phyloP scores from a whole-genome alignment of 2,329 filamentous ascomycete species.

The Colletotrichum cuscutae region DNA sequence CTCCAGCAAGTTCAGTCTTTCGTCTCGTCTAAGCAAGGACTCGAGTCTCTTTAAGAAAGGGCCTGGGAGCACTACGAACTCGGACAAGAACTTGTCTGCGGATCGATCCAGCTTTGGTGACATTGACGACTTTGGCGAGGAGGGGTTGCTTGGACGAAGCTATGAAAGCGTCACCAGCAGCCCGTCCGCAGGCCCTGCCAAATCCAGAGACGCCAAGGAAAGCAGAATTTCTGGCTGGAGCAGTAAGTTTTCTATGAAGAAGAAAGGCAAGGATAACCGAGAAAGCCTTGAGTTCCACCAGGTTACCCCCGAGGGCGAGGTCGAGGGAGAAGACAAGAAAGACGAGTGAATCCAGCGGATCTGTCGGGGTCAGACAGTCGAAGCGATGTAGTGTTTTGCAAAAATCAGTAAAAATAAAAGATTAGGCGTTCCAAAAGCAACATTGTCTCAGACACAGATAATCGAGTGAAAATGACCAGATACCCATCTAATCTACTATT shows the following conservation, averaged over 20 bases:
- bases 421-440: not conserved
- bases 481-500: no score
- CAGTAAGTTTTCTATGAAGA: constrained; percentile 66
- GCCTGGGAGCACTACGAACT: constrained; percentile 65
- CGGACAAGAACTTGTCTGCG: constrained; percentile 65
- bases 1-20: constrained; percentile 72
- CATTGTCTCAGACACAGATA: no score
- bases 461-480: no score
- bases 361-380: not conserved
- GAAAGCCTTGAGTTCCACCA: constrained; percentile 64
- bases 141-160: constrained; percentile 58
- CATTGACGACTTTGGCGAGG: constrained; percentile 62
- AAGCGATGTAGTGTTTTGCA: constrained; percentile 10
- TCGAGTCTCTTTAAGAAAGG: constrained; percentile 68
- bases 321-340: constrained; percentile 32
- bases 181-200: constrained; percentile 63
- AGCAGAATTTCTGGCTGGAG: constrained; percentile 61
- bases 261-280: constrained; percentile 66
- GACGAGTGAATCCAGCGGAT: constrained; percentile 21
- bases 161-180: constrained; percentile 67
- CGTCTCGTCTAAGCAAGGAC: constrained; percentile 66
- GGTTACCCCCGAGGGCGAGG: constrained; percentile 15
- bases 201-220: constrained; percentile 57
- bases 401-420: constrained; percentile 8
- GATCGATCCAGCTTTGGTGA: constrained; percentile 70